A percentile compares a stretch with the other conserved stretches of the same genome.
Conservation (phyloP, 1,139 yeast species). For the Diutina siamensis region DNA sequence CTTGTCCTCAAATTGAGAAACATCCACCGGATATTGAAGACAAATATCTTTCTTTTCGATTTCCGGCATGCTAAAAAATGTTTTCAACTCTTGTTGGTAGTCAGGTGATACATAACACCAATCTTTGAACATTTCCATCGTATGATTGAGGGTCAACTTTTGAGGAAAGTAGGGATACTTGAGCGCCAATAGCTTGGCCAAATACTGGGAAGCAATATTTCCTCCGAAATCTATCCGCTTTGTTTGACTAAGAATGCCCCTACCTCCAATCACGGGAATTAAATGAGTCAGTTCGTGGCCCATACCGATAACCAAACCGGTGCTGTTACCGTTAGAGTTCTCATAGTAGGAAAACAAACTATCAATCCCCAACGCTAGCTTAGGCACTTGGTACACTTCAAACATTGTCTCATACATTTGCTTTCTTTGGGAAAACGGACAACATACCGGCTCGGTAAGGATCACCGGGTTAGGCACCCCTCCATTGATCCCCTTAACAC, state of each 20-base stretch:
- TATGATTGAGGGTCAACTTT: conserved; percentile 51
- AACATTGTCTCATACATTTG: conserved; percentile 72
- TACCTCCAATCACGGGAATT: conserved; percentile 65
- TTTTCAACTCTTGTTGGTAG: conserved; percentile 52
- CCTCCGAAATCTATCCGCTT: conserved; percentile 95
- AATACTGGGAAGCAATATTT: conserved; percentile 50
- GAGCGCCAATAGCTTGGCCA: conserved; percentile 53
- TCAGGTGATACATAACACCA: conserved; percentile 68
- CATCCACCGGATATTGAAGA: conserved; percentile 67
- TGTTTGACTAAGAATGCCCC: conserved; percentile 53
- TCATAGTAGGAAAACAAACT: conserved; percentile 63
- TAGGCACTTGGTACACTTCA: conserved; percentile 69
- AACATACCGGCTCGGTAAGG: conserved; percentile 68
- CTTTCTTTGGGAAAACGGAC: conserved; percentile 58
- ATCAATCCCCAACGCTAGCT: conserved; percentile 73
- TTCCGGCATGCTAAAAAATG: conserved; percentile 46
- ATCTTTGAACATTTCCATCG: conserved; percentile 57
- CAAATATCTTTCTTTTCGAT: conserved; percentile 62
- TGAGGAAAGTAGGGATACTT: conserved; percentile 91
- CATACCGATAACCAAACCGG: conserved; percentile 67
- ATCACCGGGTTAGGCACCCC: conserved; percentile 66
- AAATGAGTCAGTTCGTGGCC: conserved; percentile 79
- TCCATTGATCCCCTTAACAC: conserved; percentile 44
- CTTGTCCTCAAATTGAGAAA: conserved; percentile 35
- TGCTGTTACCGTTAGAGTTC: conserved; percentile 23